Evolutionary conservation across 2,329 filamentous ascomycete species (phyloP).

Genomic region (Apiospora pterosperma): DNA sequence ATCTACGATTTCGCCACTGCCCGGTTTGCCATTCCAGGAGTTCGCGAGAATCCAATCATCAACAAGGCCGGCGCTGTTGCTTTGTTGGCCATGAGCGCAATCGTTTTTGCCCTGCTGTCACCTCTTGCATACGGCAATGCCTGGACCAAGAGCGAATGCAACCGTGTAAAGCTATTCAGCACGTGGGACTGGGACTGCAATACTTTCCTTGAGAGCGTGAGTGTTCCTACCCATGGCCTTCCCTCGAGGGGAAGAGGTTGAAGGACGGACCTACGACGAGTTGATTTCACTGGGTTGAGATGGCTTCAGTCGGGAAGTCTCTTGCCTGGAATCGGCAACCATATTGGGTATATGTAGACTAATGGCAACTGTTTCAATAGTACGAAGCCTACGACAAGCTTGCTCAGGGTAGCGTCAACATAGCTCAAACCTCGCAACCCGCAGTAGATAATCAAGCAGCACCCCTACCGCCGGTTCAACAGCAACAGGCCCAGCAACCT

Average conservation of each 20-base stretch:
- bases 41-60: constrained; percentile 67
- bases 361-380: constrained; percentile 27
- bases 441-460: constrained; percentile 16
- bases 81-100: constrained; percentile 71
- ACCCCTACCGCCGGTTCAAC: constrained; percentile 14
- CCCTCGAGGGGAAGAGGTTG: constrained; percentile 31
- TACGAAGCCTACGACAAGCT: constrained; percentile 45
- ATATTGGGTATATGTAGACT: constrained; percentile 9
- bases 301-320: neutral
- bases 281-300: neutral
- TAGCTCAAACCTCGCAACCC: constrained; percentile 22
- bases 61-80: constrained; percentile 70
- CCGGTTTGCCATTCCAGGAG: constrained; percentile 64
- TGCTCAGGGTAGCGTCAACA: constrained; percentile 14
- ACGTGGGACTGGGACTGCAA: constrained; percentile 99
- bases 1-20: constrained; percentile 81
- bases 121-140: constrained; percentile 89
- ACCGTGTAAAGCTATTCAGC: constrained; percentile 78
- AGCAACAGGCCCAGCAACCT: constrained; percentile 15
- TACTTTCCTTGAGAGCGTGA: constrained; percentile 82
- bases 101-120: constrained; percentile 79
- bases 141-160: constrained; percentile 89
- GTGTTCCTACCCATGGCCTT: constrained; percentile 42
- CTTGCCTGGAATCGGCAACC: neutral
- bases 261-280: neutral